Base-by-base conservation (phyloP, 192 early-diverging fungal genomes). In the Dissophora globulifera region DNA sequence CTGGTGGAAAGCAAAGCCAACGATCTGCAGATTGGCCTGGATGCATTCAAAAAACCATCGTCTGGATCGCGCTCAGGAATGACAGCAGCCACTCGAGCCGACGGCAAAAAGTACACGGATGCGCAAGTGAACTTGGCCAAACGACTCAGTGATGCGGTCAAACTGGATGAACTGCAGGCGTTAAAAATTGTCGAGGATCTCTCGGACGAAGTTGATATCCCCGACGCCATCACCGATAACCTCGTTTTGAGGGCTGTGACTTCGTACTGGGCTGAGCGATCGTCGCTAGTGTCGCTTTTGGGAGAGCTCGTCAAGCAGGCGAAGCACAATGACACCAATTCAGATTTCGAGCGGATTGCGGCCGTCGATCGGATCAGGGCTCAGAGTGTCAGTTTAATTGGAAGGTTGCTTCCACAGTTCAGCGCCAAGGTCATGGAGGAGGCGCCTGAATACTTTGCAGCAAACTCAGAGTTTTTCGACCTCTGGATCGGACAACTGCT, bases 151-250 rank as follows among this genome's bases (percentile, higher is more conserved):
- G 79, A 80, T 46, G 42, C 42, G 7, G 58, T 78, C 52, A 60
- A 79, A 25, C 40, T 84, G 40, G 69, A 84, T 29, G 83, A 84
- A 68, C 27, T 66, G 26, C 81, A 82, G 33, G 72, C 72, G 13
- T 46, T 76, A 31, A 62, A 33, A 12, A 41, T 66, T 31, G 40
- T 76, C 16, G 63, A 66, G 11, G 58, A 67, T 4, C 45, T 76
- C 16, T 35, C 56, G 4, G 3, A 35, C 16, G 62, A 54, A 16
- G n/a, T 55, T 17, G 51, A 67, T 9, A 50, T 67, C 1, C 72
- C 72, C 22, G 62, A 59, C 1, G 57, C 52, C 0, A 67, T 76
- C 46, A 76, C 50, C 15, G 62, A 66, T 19, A 35, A 54, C 0
- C 12, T 67, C 38, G 52, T 76, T 13, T 15, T 66, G 7, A 42